Conservation (phyloP, 2,329 filamentous ascomycete species). For the Colletotrichum tanaceti region DNA sequence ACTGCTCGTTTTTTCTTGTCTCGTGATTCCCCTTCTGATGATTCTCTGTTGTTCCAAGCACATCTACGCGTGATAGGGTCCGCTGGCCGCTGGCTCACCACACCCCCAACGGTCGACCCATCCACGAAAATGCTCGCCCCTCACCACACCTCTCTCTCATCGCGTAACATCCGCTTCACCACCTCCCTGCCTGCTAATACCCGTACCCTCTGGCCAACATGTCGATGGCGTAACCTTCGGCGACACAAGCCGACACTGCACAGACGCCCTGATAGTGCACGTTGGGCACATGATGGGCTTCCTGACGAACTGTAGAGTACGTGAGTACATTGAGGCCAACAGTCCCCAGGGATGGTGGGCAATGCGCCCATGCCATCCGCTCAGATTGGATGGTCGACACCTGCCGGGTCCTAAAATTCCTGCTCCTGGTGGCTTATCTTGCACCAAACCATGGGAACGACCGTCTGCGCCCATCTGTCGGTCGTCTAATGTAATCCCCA, state of each 20-base stretch:
- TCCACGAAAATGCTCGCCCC: slow-evolving; percentile 16
- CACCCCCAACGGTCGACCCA: slow-evolving; percentile 31
- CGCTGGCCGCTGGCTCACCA: slow-evolving; percentile 10
- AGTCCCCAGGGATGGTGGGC: neutral
- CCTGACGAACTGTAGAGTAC: slow-evolving; percentile 1
- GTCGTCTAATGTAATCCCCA: slow-evolving; percentile 25
- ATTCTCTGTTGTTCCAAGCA: slow-evolving; percentile 36
- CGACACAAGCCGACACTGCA: slow-evolving; percentile 23
- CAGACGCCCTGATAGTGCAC: slow-evolving; percentile 1
- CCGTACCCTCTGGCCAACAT: slow-evolving; percentile 14
- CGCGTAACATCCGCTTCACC: slow-evolving; percentile 22
- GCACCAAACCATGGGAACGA: slow-evolving; percentile 14
- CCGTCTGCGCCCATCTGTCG: slow-evolving; percentile 1
- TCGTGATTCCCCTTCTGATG: slow-evolving; percentile 30
- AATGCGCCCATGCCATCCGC: slow-evolving; percentile 21
- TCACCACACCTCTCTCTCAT: slow-evolving; percentile 15
- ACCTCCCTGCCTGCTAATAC: neutral
- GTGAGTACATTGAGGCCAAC: neutral
- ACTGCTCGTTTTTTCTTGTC: slow-evolving; percentile 31
- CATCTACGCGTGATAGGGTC: slow-evolving; percentile 32
- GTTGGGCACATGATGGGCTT: slow-evolving; percentile 5
- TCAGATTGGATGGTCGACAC: slow-evolving; percentile 13
- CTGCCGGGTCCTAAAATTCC: slow-evolving; percentile 8
- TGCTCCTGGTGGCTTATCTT: slow-evolving; percentile 28
- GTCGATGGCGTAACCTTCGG: slow-evolving; percentile 29